Conservation (phyloP, 106 monocot genomes). For the Dendrobium officinale region DNA sequence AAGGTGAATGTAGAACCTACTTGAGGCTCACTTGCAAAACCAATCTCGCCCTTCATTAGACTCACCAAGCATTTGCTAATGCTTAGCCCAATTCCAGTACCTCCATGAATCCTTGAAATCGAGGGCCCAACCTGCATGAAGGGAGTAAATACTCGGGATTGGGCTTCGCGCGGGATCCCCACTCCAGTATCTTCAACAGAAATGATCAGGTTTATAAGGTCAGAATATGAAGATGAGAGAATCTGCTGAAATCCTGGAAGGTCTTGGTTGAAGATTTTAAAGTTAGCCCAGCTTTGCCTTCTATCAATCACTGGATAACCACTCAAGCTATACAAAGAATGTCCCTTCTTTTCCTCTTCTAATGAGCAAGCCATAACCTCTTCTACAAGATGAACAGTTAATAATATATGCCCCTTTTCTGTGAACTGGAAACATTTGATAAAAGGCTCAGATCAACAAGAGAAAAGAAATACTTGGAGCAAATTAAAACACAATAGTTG, state of each 20-base stretch:
- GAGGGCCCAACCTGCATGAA: slow-evolving; percentile 99
- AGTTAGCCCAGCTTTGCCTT: slow-evolving; percentile 60
- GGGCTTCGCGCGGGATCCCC: slow-evolving; percentile 92
- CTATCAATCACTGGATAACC: slow-evolving; percentile 56
- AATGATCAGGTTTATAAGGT: slow-evolving; percentile 72
- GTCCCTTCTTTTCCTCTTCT: slow-evolving; percentile 35
- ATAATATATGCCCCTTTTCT: slow-evolving; percentile 87
- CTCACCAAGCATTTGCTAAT: slow-evolving; percentile 96
- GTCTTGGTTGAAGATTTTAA: slow-evolving; percentile 47
- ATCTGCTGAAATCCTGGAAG: slow-evolving; percentile 14
- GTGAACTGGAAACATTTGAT: slow-evolving; percentile 57
- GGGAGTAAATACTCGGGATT: slow-evolving; percentile 91
- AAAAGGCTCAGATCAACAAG: background rate
- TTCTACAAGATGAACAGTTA: slow-evolving; percentile 84
- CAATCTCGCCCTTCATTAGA: slow-evolving; percentile 98
- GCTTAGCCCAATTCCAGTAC: slow-evolving; percentile 94
- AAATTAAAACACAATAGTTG: background rate
- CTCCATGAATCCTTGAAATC: slow-evolving; percentile 86
- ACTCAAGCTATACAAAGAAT: slow-evolving; percentile 50
- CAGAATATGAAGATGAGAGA: slow-evolving; percentile 28
- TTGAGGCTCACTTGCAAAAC: slow-evolving; percentile 73
- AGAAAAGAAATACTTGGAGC: background rate
- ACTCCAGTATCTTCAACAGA: slow-evolving; percentile 97
- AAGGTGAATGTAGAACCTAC: slow-evolving; percentile 92
- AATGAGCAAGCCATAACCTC: slow-evolving; percentile 44